phyloP scores from a whole-genome alignment of 2,329 filamentous ascomycete species.

The Madurella fahalii region DNA sequence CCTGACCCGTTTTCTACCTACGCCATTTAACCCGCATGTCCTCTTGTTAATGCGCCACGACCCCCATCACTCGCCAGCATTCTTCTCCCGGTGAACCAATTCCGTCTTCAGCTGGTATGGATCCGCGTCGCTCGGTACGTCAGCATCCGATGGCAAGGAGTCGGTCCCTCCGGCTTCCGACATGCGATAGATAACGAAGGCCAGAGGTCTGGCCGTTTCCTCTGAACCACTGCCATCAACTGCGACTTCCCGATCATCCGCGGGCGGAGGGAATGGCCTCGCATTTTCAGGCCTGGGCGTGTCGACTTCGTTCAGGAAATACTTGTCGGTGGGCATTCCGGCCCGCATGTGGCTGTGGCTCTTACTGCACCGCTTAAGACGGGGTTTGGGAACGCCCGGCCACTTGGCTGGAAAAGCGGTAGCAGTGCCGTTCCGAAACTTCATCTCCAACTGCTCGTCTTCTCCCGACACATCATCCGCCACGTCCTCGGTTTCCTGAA shows the following conservation, averaged over 20 bases:
- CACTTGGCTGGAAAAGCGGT: neutral
- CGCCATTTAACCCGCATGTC: no score
- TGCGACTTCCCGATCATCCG: no score
- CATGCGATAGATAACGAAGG: neutral
- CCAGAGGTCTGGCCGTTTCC: neutral
- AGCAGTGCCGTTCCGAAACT: constrained; percentile 11
- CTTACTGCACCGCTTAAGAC: constrained; percentile 23
- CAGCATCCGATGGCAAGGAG: constrained; percentile 1
- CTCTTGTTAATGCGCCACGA: neutral
- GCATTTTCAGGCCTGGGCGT: neutral
- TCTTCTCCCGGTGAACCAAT: neutral
- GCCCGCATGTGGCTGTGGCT: constrained; percentile 21
- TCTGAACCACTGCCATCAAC: neutral
- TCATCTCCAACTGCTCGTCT: constrained; percentile 27
- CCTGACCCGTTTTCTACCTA: no score
- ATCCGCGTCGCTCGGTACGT: constrained; percentile 5
- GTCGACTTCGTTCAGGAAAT: neutral
- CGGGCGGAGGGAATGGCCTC: neutral
- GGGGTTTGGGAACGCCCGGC: constrained; percentile 18
- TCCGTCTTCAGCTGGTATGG: neutral
- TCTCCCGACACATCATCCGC: constrained; percentile 27
- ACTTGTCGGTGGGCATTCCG: constrained; percentile 8
- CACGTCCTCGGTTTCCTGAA: constrained; percentile 35
- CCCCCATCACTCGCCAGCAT: neutral
- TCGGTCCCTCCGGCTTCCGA: neutral